A percentile compares a stretch with the other conserved stretches of the same genome.
phyloP scores from a whole-genome alignment of 1,284 basidiomycete species.

The Ustilago xerochloae region DNA sequence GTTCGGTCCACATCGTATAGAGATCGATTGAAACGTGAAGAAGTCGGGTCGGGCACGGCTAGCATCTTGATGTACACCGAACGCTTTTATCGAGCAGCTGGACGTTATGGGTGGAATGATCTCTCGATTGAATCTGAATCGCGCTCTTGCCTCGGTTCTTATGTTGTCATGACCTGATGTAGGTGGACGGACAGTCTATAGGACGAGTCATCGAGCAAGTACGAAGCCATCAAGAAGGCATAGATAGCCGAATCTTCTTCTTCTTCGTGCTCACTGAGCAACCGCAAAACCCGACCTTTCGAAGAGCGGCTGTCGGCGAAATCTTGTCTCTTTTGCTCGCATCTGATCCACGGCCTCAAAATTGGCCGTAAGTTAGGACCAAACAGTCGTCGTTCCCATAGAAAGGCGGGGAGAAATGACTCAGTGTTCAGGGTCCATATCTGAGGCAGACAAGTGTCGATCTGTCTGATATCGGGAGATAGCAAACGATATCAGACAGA shows the following conservation, averaged over 20 bases:
- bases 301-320: neutral
- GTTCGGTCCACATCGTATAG: slow-evolving; percentile 42
- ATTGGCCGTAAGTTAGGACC: too few species aligned
- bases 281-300: neutral
- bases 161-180: neutral
- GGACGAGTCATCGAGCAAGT: neutral
- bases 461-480: neutral
- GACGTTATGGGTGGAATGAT: too few species aligned
- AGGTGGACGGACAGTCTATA: neutral
- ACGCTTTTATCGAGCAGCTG: too few species aligned
- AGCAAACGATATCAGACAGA: too few species aligned
- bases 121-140: too few species aligned
- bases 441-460: neutral
- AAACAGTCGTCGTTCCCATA: too few species aligned
- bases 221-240: neutral
- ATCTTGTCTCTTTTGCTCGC: neutral
- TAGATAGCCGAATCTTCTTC: neutral
- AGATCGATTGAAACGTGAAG: slow-evolving; percentile 28
- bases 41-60: slow-evolving; percentile 13
- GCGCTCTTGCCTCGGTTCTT: neutral
- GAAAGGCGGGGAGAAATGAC: too few species aligned
- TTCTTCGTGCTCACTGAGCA: neutral
- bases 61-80: slow-evolving; percentile 19
- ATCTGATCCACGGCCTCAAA: neutral
- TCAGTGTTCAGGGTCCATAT: slow-evolving; percentile 2